Evolutionary conservation across 345 rosid genomes (phyloP).

Genomic region (Pistacia atlantica): DNA sequence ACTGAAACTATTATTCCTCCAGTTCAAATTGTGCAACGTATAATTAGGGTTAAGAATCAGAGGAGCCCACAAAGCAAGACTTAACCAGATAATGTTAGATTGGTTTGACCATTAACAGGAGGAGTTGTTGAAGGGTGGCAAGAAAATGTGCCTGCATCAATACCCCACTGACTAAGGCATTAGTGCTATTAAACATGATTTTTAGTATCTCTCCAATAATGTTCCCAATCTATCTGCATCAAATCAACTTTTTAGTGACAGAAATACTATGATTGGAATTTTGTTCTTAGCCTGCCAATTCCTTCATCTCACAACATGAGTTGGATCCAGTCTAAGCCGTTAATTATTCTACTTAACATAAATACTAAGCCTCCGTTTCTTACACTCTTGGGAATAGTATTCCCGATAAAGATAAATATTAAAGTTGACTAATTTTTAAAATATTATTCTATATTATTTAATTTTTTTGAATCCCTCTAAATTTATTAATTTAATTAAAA

Average conservation of each 20-base stretch:
- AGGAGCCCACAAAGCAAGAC: slow-evolving; percentile 6
- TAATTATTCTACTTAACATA: not conserved
- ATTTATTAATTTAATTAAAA: too few species aligned
- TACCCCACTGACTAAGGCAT: not conserved
- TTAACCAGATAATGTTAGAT: not conserved
- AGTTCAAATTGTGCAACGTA: too few species aligned
- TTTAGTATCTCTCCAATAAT: slow-evolving; percentile 3
- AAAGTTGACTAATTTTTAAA: too few species aligned
- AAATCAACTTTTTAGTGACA: slow-evolving; percentile 13
- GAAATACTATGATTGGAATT: not conserved
- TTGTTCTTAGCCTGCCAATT: not conserved
- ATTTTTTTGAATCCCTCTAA: too few species aligned
- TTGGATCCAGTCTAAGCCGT: not conserved
- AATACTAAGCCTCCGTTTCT: too few species aligned
- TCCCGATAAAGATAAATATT: too few species aligned
- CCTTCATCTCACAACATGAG: not conserved
- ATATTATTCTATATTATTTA: too few species aligned
- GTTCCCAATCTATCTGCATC: not conserved
- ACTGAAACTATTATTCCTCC: too few species aligned
- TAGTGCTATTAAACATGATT: not conserved
- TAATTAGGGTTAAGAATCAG: not conserved
- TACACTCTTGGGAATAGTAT: too few species aligned
- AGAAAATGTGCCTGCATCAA: slow-evolving; percentile 13
- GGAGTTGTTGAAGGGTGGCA: not conserved
- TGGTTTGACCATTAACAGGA: not conserved